Base-by-base conservation (phyloP, 2,329 filamentous ascomycete species). In the Hypomyces perniciosus region DNA sequence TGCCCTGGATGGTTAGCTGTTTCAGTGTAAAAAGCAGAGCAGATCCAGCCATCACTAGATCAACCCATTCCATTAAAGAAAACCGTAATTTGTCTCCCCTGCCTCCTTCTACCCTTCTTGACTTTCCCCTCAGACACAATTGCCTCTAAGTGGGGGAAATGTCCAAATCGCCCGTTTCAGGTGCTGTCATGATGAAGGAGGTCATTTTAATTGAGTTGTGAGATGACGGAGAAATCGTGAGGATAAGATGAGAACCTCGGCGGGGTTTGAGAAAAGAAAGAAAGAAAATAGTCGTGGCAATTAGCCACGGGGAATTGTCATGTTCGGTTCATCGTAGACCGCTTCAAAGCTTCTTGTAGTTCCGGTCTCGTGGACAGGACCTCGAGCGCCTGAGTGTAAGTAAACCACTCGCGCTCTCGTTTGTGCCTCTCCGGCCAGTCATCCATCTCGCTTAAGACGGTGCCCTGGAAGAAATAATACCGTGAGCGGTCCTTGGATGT, bases 391-490 rank as follows among this genome's bases (percentile, higher is more conserved):
- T 95, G 83, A 46, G 78, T 72, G 67, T 89, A 96, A 46, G 83
- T 85, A 68, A 96, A 90, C 93, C 93, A 99, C 67, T 86, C 82
- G 54, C 93, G 83, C 67, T 85, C 85, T 62, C 93, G 81, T 78
- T 96, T 97, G 70, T 95, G 83, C 74, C 81, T 86, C 75, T 99
- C 93, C 1, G 93, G 93, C 93, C 93, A 99, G 52, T 91, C 83
- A 12, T 78, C 75, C 68, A 93, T 87, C 72, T 96, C 89, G 62
- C 84, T 85, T 56, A 86, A 81, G 55, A 99, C 93, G n/a, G 81
- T 86, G 56, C 85, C 91, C 71, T 97, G 88, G 71, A 84, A 93
- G 71, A 92, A 93, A 60, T 85, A 83, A 68, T 91, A 92, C 61
- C 77, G 77, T 50, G 80, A 75, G 43, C 75, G 72, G 57, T 82